phyloP scores from a whole-genome alignment of 2,329 filamentous ascomycete species.

The Didymella sp. region DNA sequence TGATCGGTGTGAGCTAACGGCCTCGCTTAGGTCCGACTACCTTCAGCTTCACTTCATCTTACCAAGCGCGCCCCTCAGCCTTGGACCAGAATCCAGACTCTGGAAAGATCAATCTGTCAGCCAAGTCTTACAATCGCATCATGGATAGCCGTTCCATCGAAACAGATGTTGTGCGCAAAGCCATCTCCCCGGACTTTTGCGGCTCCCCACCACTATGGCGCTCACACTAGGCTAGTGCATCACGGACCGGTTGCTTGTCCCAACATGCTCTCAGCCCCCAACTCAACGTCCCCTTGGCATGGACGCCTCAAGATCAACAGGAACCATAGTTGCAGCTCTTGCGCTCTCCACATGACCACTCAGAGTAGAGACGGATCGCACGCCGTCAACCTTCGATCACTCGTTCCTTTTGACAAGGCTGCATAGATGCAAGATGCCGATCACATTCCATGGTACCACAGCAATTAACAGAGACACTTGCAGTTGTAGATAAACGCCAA shows the following conservation, averaged over 20 bases:
- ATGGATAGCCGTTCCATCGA: not conserved
- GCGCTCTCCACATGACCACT: not conserved
- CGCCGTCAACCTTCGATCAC: not conserved
- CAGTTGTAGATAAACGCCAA: not conserved
- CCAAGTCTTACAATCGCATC: not conserved
- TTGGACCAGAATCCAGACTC: not conserved
- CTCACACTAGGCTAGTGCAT: not conserved
- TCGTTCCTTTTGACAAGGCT: not conserved
- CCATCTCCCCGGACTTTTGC: not conserved
- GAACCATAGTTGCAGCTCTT: not conserved
- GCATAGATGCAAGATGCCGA: not conserved
- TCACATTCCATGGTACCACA: not conserved
- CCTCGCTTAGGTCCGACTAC: not conserved
- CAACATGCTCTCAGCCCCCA: not conserved
- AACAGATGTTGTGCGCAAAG: not conserved
- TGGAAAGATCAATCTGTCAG: not conserved
- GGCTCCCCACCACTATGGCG: not conserved
- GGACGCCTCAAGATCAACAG: not conserved
- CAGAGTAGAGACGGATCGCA: not conserved
- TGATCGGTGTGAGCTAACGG: not conserved
- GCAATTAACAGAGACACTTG: not conserved
- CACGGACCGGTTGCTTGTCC: not conserved
- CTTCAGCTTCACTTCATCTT: not conserved
- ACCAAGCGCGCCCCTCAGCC: not conserved
- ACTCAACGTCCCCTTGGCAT: not conserved